Percentiles rank a stretch among this genome's conserved stretches.
Conservation (phyloP, 306 rosid genomes). For the Vigna angularis region DNA sequence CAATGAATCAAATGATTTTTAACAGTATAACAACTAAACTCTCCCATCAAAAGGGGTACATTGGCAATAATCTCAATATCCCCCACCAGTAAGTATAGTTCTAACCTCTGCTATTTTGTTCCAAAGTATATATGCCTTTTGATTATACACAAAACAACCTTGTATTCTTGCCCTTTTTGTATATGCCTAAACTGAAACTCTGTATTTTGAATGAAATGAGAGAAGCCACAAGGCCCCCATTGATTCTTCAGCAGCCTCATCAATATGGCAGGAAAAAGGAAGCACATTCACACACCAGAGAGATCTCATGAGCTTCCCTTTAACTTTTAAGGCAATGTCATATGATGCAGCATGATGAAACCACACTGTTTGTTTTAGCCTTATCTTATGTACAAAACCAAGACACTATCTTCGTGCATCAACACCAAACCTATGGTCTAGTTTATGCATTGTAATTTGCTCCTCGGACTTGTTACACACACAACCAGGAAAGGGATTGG, state of each 20-base stretch:
- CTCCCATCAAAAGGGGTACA: constrained; percentile 40
- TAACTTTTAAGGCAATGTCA: constrained; percentile 46
- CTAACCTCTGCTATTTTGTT: constrained; percentile 39
- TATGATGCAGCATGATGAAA: constrained; percentile 27
- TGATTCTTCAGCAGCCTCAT: constrained; percentile 48
- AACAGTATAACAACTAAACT: constrained; percentile 39
- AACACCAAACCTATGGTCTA: constrained; percentile 44
- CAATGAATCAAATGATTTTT: constrained; percentile 55
- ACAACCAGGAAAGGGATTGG: constrained; percentile 96
- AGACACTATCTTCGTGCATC: constrained; percentile 54
- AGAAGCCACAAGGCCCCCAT: constrained; percentile 39
- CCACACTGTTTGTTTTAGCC: constrained; percentile 28
- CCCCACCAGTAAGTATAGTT: constrained; percentile 43
- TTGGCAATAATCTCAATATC: constrained; percentile 46
- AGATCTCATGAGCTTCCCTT: constrained; percentile 48
- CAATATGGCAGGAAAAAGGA: constrained; percentile 31
- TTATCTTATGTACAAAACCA: constrained; percentile 22
- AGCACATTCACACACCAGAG: constrained; percentile 44
- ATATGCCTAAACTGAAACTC: constrained; percentile 49
- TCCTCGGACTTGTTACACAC: constrained; percentile 72
- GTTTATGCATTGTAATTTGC: constrained; percentile 44
- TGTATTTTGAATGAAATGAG: constrained; percentile 34
- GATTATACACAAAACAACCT: constrained; percentile 48
- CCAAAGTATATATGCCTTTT: constrained; percentile 42
- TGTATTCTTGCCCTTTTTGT: constrained; percentile 47